Evolutionary conservation across 73 alveolate genomes (phyloP), one percentile per base, ranked within the genome.

Genomic region (Symbiodinium natans): DNA sequence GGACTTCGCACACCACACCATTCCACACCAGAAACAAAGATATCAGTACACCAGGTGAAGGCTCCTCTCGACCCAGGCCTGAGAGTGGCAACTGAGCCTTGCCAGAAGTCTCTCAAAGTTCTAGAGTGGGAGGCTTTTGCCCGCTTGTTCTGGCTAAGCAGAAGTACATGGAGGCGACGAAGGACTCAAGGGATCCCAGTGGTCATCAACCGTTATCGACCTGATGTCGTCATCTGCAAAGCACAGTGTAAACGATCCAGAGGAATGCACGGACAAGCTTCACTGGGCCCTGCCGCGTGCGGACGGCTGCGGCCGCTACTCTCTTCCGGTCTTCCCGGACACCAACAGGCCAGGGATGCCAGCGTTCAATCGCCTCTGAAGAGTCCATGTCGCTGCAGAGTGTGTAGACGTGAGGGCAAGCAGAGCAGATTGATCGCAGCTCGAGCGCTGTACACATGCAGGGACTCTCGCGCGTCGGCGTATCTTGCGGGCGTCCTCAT

Each of bases 401-500:
- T n/a, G n/a, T n/a, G n/a, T n/a, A n/a, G n/a, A n/a, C n/a, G n/a
- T n/a, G n/a, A n/a, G n/a, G n/a, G n/a, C n/a, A n/a, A n/a, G n/a
- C n/a, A n/a, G n/a, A n/a, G n/a, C n/a, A n/a, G n/a, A n/a, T n/a
- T n/a, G n/a, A n/a, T n/a, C n/a, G n/a, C n/a, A n/a, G n/a, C n/a
- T n/a, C n/a, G n/a, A n/a, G n/a, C n/a, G n/a, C n/a, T n/a, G n/a
- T n/a, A n/a, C n/a, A n/a, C n/a, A n/a, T n/a, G 36, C 80, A 63
- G 88, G 97, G 97, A 90, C 83, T 46, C 97, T 29, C 87, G 97
- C 36, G 97, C 97, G 19, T 90, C 97, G 25, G 97, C 97, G 48
- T 90, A 90, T 40, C 97, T 90, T 31, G 97, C 95, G 48, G 95
- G 97, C 80, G 80, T 90, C 83, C 87, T 90, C 33, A 90, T 90